Conservation (phyloP, 2,329 filamentous ascomycete genomes). For the Paramyrothecium roridum region DNA sequence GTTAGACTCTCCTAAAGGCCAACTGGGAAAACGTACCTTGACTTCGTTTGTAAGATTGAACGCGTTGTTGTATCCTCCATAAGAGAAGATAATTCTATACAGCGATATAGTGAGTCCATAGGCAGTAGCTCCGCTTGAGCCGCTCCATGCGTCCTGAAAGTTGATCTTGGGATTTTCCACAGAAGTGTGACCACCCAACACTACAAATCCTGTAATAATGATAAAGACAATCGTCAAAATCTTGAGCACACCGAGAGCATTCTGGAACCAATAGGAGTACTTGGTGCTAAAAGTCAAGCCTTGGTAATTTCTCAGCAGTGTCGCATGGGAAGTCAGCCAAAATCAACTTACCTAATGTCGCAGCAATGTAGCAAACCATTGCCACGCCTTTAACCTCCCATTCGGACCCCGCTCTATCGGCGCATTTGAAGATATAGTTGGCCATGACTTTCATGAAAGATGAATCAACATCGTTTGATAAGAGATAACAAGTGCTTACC, state of each 20-base stretch:
- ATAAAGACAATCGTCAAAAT: conserved; percentile 61
- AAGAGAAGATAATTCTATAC: conserved; percentile 57
- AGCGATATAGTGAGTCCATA: conserved; percentile 42
- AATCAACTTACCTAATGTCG: not conserved
- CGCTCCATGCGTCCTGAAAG: conserved; percentile 29
- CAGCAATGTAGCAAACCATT: conserved; percentile 56
- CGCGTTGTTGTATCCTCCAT: conserved; percentile 54
- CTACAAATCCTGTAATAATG: conserved; percentile 57
- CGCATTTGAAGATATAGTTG: conserved; percentile 59
- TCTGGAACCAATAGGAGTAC: conserved; percentile 52
- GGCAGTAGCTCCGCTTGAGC: conserved; percentile 27
- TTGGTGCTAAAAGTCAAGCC: conserved; percentile 50
- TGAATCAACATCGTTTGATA: no score
- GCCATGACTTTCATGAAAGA: no score
- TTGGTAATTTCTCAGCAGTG: no score
- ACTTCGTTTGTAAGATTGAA: conserved; percentile 63
- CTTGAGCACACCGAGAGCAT: conserved; percentile 57
- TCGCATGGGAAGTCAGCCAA: conserved; percentile 1
- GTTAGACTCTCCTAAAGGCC: no score
- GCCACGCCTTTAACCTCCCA: conserved; percentile 68
- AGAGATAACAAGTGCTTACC: no score
- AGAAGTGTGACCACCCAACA: conserved; percentile 40
- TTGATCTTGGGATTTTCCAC: conserved; percentile 29
- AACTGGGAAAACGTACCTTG: no score
- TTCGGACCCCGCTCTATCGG: conserved; percentile 42